Evolutionary conservation across 2,329 filamentous ascomycete species (phyloP), one percentile per base, ranked within the genome.

Genomic region (Apiospora kogelbergensis): DNA sequence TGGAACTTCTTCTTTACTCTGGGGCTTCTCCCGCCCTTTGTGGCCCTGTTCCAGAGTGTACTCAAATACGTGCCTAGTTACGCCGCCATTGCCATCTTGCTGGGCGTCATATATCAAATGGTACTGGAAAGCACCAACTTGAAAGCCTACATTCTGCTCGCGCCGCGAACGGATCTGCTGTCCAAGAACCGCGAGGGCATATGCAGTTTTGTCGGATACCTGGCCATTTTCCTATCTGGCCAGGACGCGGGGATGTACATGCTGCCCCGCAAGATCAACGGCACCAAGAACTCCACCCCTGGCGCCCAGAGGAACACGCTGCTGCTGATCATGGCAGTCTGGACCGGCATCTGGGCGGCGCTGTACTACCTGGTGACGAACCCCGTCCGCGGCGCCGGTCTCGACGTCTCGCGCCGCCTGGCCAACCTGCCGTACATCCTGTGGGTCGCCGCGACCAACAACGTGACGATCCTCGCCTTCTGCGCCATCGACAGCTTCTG

Each of bases 1-100:
- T 99, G 96, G 96, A 99, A 99, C 80, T 99, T 99, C 81, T 99
- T 99, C 86, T 98, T 98, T 81, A 99, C 96, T 0, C 85, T 99
- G 11, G 95, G 90, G 6, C 88, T 98, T 64, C 83, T 99, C 30
- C 94, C 95, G 0, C 95, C 95, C 0, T 97, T 97, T 75, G 90
- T 97, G 67, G 94, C 95, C 37, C 79, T 96, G 0, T 93, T 95
- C 70, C 93, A 97, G 78, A 88, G 91, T 0, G 82, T 90, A 0
- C 88, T 95, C 69, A 84, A 86, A 20, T 76, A 92, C 68, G 81
- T 97, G 4, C 92, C 93, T 3, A 95, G 93, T 0, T 95, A 94
- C 76, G 91, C 94, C 20, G 84, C 88, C 1, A 85, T 98, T 37
- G 90, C 93, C 0, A 82, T 97, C 68, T 77, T 91, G 0, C 83